These are phyloP conservation scores for Heterobasidion occidentale DNA, from an alignment of 1,284 basidiomycete genomes.

Conservation along the genomic window DNA sequence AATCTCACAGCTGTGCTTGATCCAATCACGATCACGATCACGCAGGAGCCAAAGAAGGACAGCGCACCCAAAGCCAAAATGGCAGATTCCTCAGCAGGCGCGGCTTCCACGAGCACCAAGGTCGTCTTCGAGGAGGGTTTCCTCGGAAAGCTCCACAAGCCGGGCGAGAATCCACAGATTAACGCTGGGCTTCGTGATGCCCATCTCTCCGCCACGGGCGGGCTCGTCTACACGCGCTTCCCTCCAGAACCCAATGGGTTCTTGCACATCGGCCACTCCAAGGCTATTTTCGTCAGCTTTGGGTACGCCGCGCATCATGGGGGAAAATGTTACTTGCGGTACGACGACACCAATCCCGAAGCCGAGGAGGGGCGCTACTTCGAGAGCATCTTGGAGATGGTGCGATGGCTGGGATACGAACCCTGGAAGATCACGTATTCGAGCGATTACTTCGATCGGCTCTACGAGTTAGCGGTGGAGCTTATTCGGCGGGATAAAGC, in stretches of 20 bases:
- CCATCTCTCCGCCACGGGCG: constrained; percentile 79
- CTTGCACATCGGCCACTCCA: constrained; percentile 95
- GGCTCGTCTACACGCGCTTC: constrained; percentile 91
- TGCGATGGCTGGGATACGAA: constrained; percentile 97
- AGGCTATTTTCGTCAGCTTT: constrained; percentile 98
- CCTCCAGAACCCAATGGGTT: constrained; percentile 98
- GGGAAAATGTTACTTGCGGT: constrained; percentile 90
- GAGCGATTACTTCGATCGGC: constrained; percentile 90
- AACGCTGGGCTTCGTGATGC: constrained; percentile 71
- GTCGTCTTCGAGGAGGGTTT: constrained; percentile 94
- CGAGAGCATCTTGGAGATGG: constrained; percentile 91
- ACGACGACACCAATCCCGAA: constrained; percentile 98
- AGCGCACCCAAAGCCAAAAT: constrained; percentile 17
- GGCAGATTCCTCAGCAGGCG: constrained; percentile 24
- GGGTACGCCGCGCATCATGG: constrained; percentile 92
- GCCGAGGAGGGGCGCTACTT: constrained; percentile 96
- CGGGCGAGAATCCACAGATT: constrained; percentile 91
- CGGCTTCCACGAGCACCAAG: constrained; percentile 34
- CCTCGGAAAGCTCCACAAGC: constrained; percentile 88
- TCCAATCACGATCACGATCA: not conserved
- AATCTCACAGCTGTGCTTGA: not conserved
- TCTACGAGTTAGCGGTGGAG: constrained; percentile 89
- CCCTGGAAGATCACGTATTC: constrained; percentile 99
- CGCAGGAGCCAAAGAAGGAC: constrained; percentile 51
- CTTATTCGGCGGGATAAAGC: constrained; percentile 88